Evolutionary conservation across 768 basidiomycete species (phyloP), one percentile per base, ranked within the genome.

Genomic region (Candolleomyces eurysporus): DNA sequence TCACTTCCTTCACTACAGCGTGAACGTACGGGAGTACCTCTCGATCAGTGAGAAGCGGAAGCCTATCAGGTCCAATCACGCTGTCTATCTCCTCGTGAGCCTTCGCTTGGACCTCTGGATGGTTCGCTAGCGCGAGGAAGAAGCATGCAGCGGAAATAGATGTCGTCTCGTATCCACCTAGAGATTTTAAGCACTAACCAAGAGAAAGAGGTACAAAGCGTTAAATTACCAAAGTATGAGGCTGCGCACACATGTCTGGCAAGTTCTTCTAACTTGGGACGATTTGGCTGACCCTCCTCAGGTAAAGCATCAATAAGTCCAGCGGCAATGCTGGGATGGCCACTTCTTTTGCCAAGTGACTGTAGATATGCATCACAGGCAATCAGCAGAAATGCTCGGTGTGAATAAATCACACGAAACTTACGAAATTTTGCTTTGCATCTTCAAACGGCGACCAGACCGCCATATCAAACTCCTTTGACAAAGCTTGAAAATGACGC

Each of bases 21-120:
- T 75, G 69, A 30, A 79, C 60, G 55, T 78, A 82, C 2, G 77
- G 76, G 5, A 80, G 65, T 36, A 61, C 39, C 8, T 52, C 13
- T 13, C 50, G 53, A 50, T 69, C 68, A 13, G n/a, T 61, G 30
- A 77, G 72, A 6, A 68, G 67, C 0, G 79, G 82, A 3, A 80
- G 65, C 5, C 79, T 71, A 30, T 68, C 71, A 13, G 59, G 46
- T 11, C 76, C 76, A 4, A 81, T 62, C 3, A 82, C 71, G 0
- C 40, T n/a, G 63, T 81, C 80, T 14, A 82, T 67, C 64, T 83
- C 79, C 11, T 65, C 71, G 55, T 81, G 81, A 4, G 55, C 50
- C 31, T 50, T 64, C 36, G 6, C 4, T 26, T 61, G 61, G 5
- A 57, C 55, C 7, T 57, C 45, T 22, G 55, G 45, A 31, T 61